Base-by-base conservation (phyloP, 768 basidiomycete genomes). In the Coprinopsis sp. region DNA sequence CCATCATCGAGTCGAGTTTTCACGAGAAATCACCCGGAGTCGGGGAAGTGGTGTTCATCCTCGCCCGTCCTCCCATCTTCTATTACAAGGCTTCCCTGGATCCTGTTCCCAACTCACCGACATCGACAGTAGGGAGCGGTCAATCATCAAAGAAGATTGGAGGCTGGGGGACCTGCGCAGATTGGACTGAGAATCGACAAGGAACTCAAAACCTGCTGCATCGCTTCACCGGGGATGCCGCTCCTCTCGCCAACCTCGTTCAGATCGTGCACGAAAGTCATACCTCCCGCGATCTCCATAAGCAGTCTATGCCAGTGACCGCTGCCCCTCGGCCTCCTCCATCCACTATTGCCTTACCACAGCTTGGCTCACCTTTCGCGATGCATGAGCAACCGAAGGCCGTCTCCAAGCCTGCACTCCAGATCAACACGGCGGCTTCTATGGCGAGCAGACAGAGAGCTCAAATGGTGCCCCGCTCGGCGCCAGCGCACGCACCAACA, bases 121-220 rank as follows among this genome's bases (percentile, higher is more conserved):
- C 58, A 0, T 73, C 73, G 22, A 54, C n/a, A n/a, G n/a, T n/a
- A n/a, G n/a, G n/a, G n/a, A n/a, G n/a, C n/a, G n/a, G n/a, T n/a
- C n/a, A n/a, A n/a, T n/a, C n/a, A n/a, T n/a, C n/a, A n/a, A n/a
- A n/a, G n/a, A n/a, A n/a, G n/a, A n/a, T n/a, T n/a, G n/a, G n/a
- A n/a, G 16, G 69, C 11, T 90, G 87, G 87, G 79, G 78, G 53
- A 64, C 69, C 23, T 84, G 82, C 57, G 64, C 71, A 7, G 87
- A 90, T 58, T 90, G 87, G 87, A 90, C 87, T 0, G 84, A 88
- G 59, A 78, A 73, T 40, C 72, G 72, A 37, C 85, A 88, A 57
- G 87, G 84, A 2, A 77, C 79, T 6, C 71, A 70, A 7, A 71
- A 83, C 13, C 60, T 87, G 46, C 76, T 74, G 36, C 87, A 90